Conservation (phyloP, 352 stramenopile genomes). For the Pythium coloratum region DNA sequence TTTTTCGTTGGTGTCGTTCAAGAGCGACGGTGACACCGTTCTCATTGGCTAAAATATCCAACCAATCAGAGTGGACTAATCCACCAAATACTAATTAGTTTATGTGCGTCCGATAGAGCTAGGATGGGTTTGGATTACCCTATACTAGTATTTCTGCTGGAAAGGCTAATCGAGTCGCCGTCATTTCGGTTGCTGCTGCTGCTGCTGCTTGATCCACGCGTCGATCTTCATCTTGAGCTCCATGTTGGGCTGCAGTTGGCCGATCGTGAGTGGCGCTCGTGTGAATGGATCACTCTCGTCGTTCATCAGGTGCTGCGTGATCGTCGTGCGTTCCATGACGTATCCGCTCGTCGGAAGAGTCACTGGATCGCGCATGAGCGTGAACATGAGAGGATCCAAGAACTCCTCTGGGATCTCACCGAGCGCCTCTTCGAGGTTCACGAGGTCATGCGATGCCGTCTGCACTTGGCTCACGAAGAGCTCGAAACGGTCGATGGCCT, state of each 20-base stretch:
- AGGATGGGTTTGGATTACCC: neutral
- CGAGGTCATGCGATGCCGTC: conserved; percentile 40
- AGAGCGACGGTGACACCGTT: neutral
- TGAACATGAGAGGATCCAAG: conserved; percentile 93
- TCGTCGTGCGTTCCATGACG: conserved; percentile 93
- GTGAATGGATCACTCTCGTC: conserved; percentile 97
- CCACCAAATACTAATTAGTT: neutral
- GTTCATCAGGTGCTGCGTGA: conserved; percentile 97
- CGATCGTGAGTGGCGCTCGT: conserved; percentile 82
- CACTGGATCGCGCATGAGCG: conserved; percentile 97
- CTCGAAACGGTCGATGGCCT: conserved; percentile 51
- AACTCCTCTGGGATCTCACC: conserved; percentile 96
- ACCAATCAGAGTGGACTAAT: neutral
- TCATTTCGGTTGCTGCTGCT: conserved; percentile 12
- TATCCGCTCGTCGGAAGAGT: conserved; percentile 88
- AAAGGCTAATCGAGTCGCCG: conserved; percentile 1
- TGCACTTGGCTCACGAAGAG: conserved; percentile 61
- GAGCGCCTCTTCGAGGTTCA: conserved; percentile 74
- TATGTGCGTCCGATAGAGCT: neutral
- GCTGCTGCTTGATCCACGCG: conserved; percentile 39
- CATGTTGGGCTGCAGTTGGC: conserved; percentile 58
- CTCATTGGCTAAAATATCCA: neutral
- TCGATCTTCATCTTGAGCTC: conserved; percentile 72
- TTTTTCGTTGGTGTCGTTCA: neutral
- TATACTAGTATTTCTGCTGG: neutral